A percentile compares a stretch with the other conserved stretches of the same genome.
These are phyloP conservation scores for Citrus unshiu DNA, from an alignment of 345 rosid genomes.

Conservation along the genomic window DNA sequence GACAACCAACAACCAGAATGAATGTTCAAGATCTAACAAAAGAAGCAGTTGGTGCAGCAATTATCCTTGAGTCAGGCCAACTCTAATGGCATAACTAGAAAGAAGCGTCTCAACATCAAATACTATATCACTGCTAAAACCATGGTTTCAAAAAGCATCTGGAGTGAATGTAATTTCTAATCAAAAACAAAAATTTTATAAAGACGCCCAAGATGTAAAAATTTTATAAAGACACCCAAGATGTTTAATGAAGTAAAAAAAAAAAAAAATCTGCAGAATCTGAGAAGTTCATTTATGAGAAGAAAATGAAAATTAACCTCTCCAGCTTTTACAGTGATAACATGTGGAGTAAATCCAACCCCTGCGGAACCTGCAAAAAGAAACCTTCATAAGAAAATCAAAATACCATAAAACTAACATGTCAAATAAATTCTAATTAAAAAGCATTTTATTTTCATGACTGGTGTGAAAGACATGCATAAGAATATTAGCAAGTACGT, in stretches of 20 bases:
- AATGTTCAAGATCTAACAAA: background rate
- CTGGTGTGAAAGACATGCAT: background rate
- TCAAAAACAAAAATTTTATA: background rate
- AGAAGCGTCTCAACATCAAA: background rate
- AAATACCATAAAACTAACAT: background rate
- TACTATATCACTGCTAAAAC: background rate
- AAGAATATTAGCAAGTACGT: background rate
- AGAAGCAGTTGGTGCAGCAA: background rate
- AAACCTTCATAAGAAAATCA: constrained; percentile 5
- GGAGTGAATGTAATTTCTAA: background rate
- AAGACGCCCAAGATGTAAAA: background rate
- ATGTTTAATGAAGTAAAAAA: background rate
- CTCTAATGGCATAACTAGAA: background rate
- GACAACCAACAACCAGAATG: background rate
- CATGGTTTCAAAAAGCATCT: background rate
- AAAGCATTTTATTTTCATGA: background rate
- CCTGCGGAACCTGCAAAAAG: constrained; percentile 47
- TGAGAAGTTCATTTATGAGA: background rate
- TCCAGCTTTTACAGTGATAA: constrained; percentile 65
- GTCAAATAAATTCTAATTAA: background rate
- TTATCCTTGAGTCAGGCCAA: background rate
- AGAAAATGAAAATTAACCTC: constrained; percentile 38
- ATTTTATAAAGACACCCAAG: background rate
- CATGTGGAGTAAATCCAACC: constrained; percentile 54
- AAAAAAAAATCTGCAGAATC: background rate